These are phyloP conservation scores for Colletotrichum magnum DNA, from an alignment of 2,329 filamentous ascomycete genomes.

Conservation along the genomic window DNA sequence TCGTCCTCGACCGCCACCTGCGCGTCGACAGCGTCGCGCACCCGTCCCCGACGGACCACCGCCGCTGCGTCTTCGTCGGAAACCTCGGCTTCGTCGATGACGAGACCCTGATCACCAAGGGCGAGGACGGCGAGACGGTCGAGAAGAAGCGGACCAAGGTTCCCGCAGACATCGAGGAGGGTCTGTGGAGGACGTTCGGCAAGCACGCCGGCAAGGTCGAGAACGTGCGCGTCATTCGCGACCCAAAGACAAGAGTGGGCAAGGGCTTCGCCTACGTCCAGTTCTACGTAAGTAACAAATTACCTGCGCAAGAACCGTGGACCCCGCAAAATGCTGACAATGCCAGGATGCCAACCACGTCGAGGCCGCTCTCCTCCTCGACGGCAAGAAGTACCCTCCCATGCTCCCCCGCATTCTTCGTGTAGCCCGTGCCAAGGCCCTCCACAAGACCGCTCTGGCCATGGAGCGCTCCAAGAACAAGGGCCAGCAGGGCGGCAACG, in stretches of 20 bases:
- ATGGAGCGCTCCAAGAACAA: slow-evolving; percentile 62
- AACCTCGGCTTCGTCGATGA: slow-evolving; percentile 98
- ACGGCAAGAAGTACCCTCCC: slow-evolving; percentile 94
- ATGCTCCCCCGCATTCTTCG: slow-evolving; percentile 91
- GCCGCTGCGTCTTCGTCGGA: slow-evolving; percentile 94
- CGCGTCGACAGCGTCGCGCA: slow-evolving; percentile 93
- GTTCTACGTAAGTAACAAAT: slow-evolving; percentile 74
- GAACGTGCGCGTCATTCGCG: slow-evolving; percentile 91
- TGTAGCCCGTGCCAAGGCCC: slow-evolving; percentile 87
- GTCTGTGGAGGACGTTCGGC: slow-evolving; percentile 86
- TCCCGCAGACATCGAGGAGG: slow-evolving; percentile 91
- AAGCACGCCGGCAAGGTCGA: slow-evolving; percentile 85
- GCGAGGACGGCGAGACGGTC: slow-evolving; percentile 75
- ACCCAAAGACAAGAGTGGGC: slow-evolving; percentile 90
- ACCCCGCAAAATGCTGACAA: slow-evolving; percentile 32
- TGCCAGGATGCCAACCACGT: slow-evolving; percentile 83
- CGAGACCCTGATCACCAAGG: slow-evolving; percentile 78
- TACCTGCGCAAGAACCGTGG: neutral
- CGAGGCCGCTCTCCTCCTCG: slow-evolving; percentile 88
- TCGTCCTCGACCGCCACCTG: slow-evolving; percentile 88
- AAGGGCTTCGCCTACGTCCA: slow-evolving; percentile 99
- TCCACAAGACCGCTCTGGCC: slow-evolving; percentile 70
- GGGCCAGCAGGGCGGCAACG: slow-evolving; percentile 42
- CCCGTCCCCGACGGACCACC: slow-evolving; percentile 84
- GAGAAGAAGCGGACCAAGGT: slow-evolving; percentile 81